Percentiles rank a stretch among this genome's conserved stretches.
Conservation (phyloP, 495 filamentous ascomycete species). For the Neurospora tetrasperma region DNA sequence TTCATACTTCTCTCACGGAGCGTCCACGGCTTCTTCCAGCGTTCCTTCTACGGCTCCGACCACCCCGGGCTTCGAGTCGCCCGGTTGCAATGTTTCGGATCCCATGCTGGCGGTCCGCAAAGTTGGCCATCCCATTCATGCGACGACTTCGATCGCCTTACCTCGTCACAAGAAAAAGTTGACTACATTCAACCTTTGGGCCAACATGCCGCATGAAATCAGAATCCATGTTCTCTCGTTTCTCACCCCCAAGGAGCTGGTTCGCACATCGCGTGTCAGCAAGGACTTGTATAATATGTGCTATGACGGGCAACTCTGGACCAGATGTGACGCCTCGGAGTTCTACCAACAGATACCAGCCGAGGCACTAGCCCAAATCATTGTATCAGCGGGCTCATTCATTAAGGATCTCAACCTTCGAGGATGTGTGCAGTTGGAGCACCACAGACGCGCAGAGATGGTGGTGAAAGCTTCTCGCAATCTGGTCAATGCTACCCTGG, state of each 20-base stretch:
- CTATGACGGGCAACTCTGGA: slow-evolving; percentile 94
- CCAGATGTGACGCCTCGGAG: slow-evolving; percentile 66
- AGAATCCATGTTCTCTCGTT: slow-evolving; percentile 67
- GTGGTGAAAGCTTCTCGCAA: slow-evolving; percentile 76
- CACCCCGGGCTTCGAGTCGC: slow-evolving; percentile 36
- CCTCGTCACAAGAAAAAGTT: slow-evolving; percentile 45
- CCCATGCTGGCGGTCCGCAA: slow-evolving; percentile 26
- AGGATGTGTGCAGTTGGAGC: slow-evolving; percentile 55
- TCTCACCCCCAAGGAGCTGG: slow-evolving; percentile 69
- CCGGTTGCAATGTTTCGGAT: slow-evolving; percentile 26
- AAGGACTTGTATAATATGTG: slow-evolving; percentile 76
- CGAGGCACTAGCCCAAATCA: slow-evolving; percentile 72
- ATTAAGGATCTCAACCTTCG: slow-evolving; percentile 74
- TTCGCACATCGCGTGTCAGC: slow-evolving; percentile 71
- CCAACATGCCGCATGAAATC: slow-evolving; percentile 70
- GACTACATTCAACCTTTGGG: slow-evolving; percentile 62
- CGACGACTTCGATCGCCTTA: slow-evolving; percentile 46
- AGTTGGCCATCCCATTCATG: slow-evolving; percentile 16
- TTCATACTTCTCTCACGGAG: slow-evolving; percentile 43
- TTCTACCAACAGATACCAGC: slow-evolving; percentile 84
- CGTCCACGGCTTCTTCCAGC: slow-evolving; percentile 53
- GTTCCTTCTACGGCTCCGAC: slow-evolving; percentile 50
- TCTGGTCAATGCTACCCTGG: slow-evolving; percentile 73
- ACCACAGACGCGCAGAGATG: slow-evolving; percentile 65
- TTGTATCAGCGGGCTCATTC: slow-evolving; percentile 77